Evolutionary conservation across 2,329 filamentous ascomycete genomes (phyloP).

Genomic region (Talaromyces amestolkiae): DNA sequence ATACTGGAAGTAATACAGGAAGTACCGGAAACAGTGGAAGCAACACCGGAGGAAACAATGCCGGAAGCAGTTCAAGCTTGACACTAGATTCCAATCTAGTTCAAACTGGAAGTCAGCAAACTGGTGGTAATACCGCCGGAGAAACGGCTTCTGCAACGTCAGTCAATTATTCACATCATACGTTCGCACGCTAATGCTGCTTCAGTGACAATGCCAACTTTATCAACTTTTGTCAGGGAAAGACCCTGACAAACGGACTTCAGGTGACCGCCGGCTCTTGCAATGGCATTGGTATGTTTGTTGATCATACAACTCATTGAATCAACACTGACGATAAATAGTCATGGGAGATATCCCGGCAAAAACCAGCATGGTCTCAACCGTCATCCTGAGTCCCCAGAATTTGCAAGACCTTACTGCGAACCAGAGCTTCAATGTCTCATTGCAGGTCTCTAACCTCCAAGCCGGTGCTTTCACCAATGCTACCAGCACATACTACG

Average conservation of each 20-base stretch:
- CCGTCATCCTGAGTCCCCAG: conserved; percentile 50
- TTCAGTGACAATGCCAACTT: conserved; percentile 54
- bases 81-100: conserved; percentile 41
- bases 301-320: not conserved
- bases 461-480: conserved; percentile 56
- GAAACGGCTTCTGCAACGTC: conserved; percentile 50
- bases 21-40: conserved; percentile 22
- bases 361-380: conserved; percentile 54
- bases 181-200: conserved; percentile 18
- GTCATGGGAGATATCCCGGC: conserved; percentile 59
- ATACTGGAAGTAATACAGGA: conserved; percentile 7
- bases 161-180: conserved; percentile 18
- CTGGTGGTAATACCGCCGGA: conserved; percentile 30
- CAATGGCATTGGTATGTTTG: conserved; percentile 50
- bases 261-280: conserved; percentile 54
- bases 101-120: conserved; percentile 33
- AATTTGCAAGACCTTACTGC: conserved; percentile 42
- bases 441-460: conserved; percentile 50
- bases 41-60: conserved; percentile 16
- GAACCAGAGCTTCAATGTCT: conserved; percentile 48
- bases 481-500: conserved; percentile 54
- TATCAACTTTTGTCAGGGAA: conserved; percentile 59
- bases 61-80: conserved; percentile 15
- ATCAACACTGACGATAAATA: conserved; percentile 23
- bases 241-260: conserved; percentile 55